Evolutionary conservation across 2,329 filamentous ascomycete species (phyloP).

Genomic region (Fusarium heterosporum): DNA sequence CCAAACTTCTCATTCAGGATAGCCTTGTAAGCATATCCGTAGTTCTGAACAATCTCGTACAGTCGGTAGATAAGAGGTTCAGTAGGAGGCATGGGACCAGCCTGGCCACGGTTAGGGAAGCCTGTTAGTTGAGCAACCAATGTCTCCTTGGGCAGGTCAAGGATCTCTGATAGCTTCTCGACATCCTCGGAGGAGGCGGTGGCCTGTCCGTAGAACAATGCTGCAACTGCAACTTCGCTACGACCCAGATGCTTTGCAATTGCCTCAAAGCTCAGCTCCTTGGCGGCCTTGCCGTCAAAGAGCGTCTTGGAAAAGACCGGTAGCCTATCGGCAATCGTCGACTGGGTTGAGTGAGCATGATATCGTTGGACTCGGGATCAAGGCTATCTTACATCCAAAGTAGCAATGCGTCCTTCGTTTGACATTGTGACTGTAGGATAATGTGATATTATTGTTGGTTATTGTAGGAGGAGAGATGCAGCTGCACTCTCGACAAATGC

Average conservation of each 20-base stretch:
- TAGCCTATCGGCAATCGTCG: conserved; percentile 74
- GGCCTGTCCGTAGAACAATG: conserved; percentile 90
- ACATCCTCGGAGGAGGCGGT: conserved; percentile 77
- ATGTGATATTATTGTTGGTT: conserved; percentile 9
- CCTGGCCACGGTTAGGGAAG: conserved; percentile 83
- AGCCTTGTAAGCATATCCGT: conserved; percentile 95
- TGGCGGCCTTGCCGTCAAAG: conserved; percentile 76
- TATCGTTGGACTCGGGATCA: background rate
- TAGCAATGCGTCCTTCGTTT: conserved; percentile 46
- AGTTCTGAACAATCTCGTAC: conserved; percentile 96
- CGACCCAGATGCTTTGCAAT: conserved; percentile 80
- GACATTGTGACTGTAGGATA: conserved; percentile 32
- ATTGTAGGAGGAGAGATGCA: conserved; percentile 9
- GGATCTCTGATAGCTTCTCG: conserved; percentile 72
- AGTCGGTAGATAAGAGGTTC: conserved; percentile 79
- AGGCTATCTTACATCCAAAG: conserved; percentile 53
- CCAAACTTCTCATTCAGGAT: conserved; percentile 95
- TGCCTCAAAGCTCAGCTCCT: conserved; percentile 81
- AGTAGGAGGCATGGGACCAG: conserved; percentile 56
- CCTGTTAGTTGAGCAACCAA: conserved; percentile 74
- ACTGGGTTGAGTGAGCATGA: conserved; percentile 56
- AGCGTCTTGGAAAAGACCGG: conserved; percentile 78
- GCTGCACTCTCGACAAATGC: background rate
- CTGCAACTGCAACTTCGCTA: conserved; percentile 85
- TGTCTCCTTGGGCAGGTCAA: conserved; percentile 67